Percentiles rank a stretch among this genome's conserved stretches.
Evolutionary conservation across 2,329 filamentous ascomycete species (phyloP).

Genomic region (Niveomyces coronatus): DNA sequence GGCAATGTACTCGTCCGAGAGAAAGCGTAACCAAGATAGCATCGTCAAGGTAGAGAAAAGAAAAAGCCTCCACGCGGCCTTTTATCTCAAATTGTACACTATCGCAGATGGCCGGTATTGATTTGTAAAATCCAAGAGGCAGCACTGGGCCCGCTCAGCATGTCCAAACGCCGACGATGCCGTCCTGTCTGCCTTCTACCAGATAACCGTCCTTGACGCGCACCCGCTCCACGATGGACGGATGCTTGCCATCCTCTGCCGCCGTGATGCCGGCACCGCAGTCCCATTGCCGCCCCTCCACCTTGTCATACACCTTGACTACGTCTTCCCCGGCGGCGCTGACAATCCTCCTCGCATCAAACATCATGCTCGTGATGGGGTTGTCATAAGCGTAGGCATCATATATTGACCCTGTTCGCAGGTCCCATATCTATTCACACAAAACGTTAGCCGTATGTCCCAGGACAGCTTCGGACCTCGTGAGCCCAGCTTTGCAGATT

Average conservation of each 20-base stretch:
- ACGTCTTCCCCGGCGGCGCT: slow-evolving; percentile 85
- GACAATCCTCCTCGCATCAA: slow-evolving; percentile 82
- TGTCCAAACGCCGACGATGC: slow-evolving; percentile 83
- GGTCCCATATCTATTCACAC: slow-evolving; percentile 79
- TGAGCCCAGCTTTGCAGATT: too few species aligned
- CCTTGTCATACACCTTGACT: slow-evolving; percentile 97
- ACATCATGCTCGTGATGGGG: slow-evolving; percentile 93
- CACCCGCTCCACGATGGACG: slow-evolving; percentile 70
- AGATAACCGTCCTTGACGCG: slow-evolving; percentile 90
- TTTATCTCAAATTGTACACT: slow-evolving; percentile 8
- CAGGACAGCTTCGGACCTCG: too few species aligned
- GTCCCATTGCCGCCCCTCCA: slow-evolving; percentile 92
- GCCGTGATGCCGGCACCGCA: slow-evolving; percentile 74
- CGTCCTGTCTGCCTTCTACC: slow-evolving; percentile 80
- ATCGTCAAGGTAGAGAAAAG: too few species aligned
- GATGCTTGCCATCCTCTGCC: slow-evolving; percentile 52
- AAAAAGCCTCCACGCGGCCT: too few species aligned
- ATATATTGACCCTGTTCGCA: slow-evolving; percentile 87
- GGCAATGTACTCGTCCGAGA: too few species aligned
- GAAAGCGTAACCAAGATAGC: too few species aligned
- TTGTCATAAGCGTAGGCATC: slow-evolving; percentile 95
- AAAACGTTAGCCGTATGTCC: neutral
- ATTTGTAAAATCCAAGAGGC: neutral
- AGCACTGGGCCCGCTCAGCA: slow-evolving; percentile 32
- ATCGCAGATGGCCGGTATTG: too few species aligned